Percentiles rank a stretch among this genome's conserved stretches.
Conservation (phyloP, 768 basidiomycete species). For the Dacryopinax spathularia region DNA sequence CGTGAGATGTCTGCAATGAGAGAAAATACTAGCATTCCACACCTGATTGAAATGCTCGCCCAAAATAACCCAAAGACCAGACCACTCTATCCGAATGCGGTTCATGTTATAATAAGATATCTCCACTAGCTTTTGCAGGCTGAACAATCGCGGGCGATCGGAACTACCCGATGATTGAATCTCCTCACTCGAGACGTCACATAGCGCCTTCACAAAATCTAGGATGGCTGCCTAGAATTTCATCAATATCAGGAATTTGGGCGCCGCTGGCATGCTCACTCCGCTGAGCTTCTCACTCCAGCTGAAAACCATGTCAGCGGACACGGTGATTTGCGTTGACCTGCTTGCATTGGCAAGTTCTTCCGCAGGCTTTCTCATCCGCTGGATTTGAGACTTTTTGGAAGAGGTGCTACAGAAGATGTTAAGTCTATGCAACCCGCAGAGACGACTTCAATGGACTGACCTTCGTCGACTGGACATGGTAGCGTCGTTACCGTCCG, state of each 20-base stretch:
- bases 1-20: not conserved
- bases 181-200: conserved; percentile 98
- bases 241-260: not conserved
- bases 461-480: conserved; percentile 73
- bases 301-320: conserved; percentile 98
- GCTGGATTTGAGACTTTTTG: conserved; percentile 35
- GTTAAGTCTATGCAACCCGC: not conserved
- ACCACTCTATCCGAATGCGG: conserved; percentile 96
- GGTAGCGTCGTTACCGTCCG: conserved; percentile 71
- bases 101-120: conserved; percentile 99
- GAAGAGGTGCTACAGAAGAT: conserved; percentile 8
- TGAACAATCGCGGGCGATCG: conserved; percentile 87
- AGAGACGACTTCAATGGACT: conserved; percentile 16
- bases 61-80: conserved; percentile 90
- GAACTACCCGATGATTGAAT: conserved; percentile 94
- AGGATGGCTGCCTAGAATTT: conserved; percentile 74
- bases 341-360: conserved; percentile 93
- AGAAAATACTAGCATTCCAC: conserved; percentile 13
- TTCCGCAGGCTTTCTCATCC: conserved; percentile 49
- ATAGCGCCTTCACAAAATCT: conserved; percentile 89
- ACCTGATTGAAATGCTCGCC: conserved; percentile 99
- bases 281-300: conserved; percentile 88
- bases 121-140: conserved; percentile 93
- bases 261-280: conserved; percentile 34
- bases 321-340: conserved; percentile 95